Evolutionary conservation across 2,329 filamentous ascomycete species (phyloP), one percentile per base, ranked within the genome.

Genomic region (Colletotrichum agaves): DNA sequence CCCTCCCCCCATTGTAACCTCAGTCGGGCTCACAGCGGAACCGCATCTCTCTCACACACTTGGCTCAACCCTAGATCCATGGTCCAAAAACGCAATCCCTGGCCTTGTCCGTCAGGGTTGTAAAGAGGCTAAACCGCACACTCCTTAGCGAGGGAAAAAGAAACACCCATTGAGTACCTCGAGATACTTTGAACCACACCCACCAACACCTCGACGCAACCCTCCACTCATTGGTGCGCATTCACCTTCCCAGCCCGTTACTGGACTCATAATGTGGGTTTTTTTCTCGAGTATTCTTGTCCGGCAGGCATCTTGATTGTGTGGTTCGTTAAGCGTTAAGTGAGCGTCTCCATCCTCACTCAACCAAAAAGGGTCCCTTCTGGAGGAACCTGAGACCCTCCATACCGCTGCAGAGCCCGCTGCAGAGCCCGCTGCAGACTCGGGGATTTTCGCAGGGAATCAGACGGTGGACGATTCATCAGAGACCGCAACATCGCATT

Each of bases 391-490:
- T 52, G 59, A 63, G 63, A 67, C 63, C 59, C 58, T 58, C 63
- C 44, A 57, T 63, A 35, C 63, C 60, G 63, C 59, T 67, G 63
- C 63, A 63, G 59, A 67, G 63, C 44, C 63, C 59, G 63, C 59
- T 67, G 63, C 63, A 63, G 59, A 67, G 63, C 44, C 59, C 63
- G 63, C 63, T 67, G 63, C 63, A 63, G 63, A 67, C 35, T 67
- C 59, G 52, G 63, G 56, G 63, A 67, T 67, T 63, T 67, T 52
- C 63, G 59, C 63, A 67, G 63, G 63, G 63, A 57, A 44, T 37
- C 17, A 63, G 33, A 33, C 8, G 53, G 35, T 55, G 50, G 59
- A 52, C 44, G 50, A 58, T 63, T 67, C 63, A 67, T 50, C 44
- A 63, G 27, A 56, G 35, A 44, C 27, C 17, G 19, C 23, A 23